Evolutionary conservation across 805 yeast species (phyloP).

Genomic region (Clavispora santaluciae): DNA sequence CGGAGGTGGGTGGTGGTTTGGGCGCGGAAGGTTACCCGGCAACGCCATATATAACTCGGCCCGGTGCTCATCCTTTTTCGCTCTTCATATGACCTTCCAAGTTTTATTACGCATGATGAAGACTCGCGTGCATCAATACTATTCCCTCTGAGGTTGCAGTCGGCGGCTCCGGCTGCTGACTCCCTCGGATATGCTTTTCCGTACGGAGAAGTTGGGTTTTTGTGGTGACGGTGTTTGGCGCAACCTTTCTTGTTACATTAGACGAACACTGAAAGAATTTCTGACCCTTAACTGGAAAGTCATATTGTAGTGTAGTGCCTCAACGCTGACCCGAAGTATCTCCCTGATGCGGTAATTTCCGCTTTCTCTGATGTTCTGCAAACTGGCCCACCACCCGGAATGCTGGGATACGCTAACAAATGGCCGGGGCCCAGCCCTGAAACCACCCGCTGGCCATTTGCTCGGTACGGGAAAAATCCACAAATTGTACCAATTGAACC

Average conservation of each 20-base stretch:
- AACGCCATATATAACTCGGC: constrained; percentile 14
- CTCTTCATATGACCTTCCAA: constrained; percentile 57
- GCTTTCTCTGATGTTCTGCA: too few species aligned
- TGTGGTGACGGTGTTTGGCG: constrained; percentile 48
- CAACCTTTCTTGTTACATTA: constrained; percentile 44
- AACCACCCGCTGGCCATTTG: too few species aligned
- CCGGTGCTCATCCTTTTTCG: constrained; percentile 12
- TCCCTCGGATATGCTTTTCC: constrained; percentile 32
- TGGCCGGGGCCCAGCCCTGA: too few species aligned
- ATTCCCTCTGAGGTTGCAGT: constrained; percentile 42
- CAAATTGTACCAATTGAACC: too few species aligned
- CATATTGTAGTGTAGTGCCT: too few species aligned
- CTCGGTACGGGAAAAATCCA: too few species aligned
- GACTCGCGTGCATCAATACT: constrained; percentile 49
- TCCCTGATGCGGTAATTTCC: too few species aligned
- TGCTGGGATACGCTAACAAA: too few species aligned
- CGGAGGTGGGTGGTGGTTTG: background rate
- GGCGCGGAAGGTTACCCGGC: constrained; percentile 19
- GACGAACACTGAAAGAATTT: constrained; percentile 41
- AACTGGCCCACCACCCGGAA: too few species aligned
- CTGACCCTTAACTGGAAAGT: constrained; percentile 27
- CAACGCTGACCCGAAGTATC: too few species aligned
- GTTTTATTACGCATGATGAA: constrained; percentile 62
- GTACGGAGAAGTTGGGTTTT: constrained; percentile 36
- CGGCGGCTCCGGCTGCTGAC: constrained; percentile 19